Conservation (phyloP, 1,284 basidiomycete species). For the Austroboletus novae-zelandiae region DNA sequence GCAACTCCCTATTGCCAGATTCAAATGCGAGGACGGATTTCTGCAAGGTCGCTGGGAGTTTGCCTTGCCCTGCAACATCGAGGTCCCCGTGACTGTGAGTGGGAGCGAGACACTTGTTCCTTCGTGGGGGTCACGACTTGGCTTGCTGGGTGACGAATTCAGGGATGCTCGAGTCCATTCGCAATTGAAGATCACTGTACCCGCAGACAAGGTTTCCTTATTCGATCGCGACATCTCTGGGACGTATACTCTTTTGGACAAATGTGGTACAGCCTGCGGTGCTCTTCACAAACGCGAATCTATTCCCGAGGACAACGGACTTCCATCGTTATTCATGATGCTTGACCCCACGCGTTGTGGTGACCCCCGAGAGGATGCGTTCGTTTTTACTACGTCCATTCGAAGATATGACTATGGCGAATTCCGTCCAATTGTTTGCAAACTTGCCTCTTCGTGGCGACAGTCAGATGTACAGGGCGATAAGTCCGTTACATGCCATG, state of each 20-base stretch:
- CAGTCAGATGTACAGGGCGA: constrained; percentile 54
- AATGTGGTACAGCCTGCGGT: constrained; percentile 87
- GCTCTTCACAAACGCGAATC: constrained; percentile 74
- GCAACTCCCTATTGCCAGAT: constrained; percentile 76
- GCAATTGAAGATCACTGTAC: constrained; percentile 60
- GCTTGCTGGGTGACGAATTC: constrained; percentile 66
- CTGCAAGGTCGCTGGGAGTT: constrained; percentile 81
- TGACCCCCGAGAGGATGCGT: constrained; percentile 67
- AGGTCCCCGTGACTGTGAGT: constrained; percentile 59
- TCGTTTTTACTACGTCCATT: constrained; percentile 80
- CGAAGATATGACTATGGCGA: constrained; percentile 80
- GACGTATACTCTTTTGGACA: constrained; percentile 74
- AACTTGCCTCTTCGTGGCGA: constrained; percentile 73
- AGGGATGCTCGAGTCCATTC: constrained; percentile 70
- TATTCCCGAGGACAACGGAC: constrained; percentile 39
- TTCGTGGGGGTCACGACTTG: constrained; percentile 83
- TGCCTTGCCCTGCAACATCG: constrained; percentile 64
- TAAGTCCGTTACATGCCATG: constrained; percentile 51
- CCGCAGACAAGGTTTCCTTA: constrained; percentile 43
- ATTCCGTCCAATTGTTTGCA: constrained; percentile 71
- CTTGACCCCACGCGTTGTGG: constrained; percentile 83
- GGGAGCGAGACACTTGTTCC: constrained; percentile 74
- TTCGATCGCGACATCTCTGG: constrained; percentile 86
- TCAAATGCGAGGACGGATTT: constrained; percentile 57
- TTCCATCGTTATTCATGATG: constrained; percentile 77